These are phyloP conservation scores for Carex parvula DNA, from an alignment of 176 grass and related monocot species.

Conservation along the genomic window DNA sequence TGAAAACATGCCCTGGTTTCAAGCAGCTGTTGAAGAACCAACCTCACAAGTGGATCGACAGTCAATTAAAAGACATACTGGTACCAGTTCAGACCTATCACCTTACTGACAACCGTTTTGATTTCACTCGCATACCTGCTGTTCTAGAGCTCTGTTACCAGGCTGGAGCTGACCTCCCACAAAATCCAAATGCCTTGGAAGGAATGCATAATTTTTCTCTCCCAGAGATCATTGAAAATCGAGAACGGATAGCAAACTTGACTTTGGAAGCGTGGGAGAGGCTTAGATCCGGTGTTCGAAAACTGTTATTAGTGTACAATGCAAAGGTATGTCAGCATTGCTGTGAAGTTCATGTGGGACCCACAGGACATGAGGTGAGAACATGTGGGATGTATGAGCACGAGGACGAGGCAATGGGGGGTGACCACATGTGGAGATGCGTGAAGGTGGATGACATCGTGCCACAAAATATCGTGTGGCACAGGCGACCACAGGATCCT, in stretches of 20 bases:
- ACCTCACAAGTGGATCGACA: constrained; percentile 48
- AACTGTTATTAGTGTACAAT: constrained; percentile 79
- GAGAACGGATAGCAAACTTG: constrained; percentile 35
- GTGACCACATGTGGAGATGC: constrained; percentile 71
- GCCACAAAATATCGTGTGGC: constrained; percentile 76
- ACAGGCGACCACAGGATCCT: constrained; percentile 73
- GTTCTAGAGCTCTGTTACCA: constrained; percentile 82
- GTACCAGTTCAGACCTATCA: constrained; percentile 60
- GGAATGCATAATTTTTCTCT: background rate
- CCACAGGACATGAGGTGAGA: constrained; percentile 70
- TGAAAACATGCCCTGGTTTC: constrained; percentile 67
- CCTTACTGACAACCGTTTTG: constrained; percentile 61
- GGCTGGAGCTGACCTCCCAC: constrained; percentile 57
- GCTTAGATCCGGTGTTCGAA: constrained; percentile 65
- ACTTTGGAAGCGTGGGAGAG: constrained; percentile 82
- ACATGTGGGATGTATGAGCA: constrained; percentile 79
- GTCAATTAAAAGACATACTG: constrained; percentile 59
- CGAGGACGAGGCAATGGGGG: constrained; percentile 68
- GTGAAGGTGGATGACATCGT: constrained; percentile 66
- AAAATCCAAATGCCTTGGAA: constrained; percentile 13
- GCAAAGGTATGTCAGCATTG: constrained; percentile 76
- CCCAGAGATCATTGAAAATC: background rate
- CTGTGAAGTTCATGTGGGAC: constrained; percentile 78
- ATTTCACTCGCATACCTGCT: constrained; percentile 58
- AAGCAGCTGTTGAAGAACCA: constrained; percentile 57